Conservation (phyloP, 2,329 filamentous ascomycete genomes). For the Periconia sp. region DNA sequence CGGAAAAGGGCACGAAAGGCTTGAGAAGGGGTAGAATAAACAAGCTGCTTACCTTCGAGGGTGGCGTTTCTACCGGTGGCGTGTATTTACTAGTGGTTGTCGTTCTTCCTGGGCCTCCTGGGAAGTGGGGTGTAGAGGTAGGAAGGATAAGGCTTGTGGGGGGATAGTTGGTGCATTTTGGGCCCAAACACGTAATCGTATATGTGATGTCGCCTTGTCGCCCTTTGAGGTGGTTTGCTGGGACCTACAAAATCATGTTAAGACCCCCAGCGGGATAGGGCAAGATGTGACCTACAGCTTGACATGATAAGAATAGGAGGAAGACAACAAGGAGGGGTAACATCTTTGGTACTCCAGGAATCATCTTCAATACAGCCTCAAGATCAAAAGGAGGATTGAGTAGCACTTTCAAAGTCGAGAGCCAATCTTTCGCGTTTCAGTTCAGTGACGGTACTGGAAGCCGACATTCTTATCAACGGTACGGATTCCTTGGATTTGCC, state of each 20-base stretch:
- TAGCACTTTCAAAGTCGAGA: too few species aligned
- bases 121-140: conserved; percentile 6
- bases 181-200: conserved; percentile 35
- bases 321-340: conserved; percentile 20
- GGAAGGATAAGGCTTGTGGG: conserved; percentile 17
- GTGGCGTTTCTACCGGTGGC: conserved; percentile 6
- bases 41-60: conserved; percentile 13
- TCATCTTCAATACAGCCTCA: too few species aligned
- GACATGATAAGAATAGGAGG: conserved; percentile 17
- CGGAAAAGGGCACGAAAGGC: not conserved
- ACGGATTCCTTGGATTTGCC: conserved; percentile 1
- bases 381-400: too few species aligned
- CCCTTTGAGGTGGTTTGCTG: conserved; percentile 24
- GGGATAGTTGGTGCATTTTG: conserved; percentile 18
- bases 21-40: too few species aligned
- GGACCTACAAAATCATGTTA: too few species aligned
- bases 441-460: too few species aligned
- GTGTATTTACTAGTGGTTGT: conserved; percentile 17
- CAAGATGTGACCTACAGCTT: conserved; percentile 25
- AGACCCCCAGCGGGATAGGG: too few species aligned
- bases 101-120: conserved; percentile 3
- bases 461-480: not conserved
- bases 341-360: too few species aligned
- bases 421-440: too few species aligned
- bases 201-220: conserved; percentile 29